phyloP scores from a whole-genome alignment of 257 asterid genomes.

The Solanum etuberosum region DNA sequence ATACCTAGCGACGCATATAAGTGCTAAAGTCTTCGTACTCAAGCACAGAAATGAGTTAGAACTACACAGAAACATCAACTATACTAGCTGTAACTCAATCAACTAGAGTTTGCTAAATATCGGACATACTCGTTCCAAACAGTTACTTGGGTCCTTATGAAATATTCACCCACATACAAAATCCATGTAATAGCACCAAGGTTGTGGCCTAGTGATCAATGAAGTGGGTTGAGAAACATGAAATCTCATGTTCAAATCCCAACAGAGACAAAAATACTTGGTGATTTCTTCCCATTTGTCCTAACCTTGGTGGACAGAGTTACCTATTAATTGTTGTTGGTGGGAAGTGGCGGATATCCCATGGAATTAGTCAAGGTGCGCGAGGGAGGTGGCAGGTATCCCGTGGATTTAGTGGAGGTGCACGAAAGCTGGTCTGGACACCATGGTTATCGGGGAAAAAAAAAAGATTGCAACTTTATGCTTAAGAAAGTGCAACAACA shows the following conservation, averaged over 20 bases:
- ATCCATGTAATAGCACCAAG: neutral
- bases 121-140: neutral
- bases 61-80: neutral
- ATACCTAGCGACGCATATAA: neutral
- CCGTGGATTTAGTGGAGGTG: neutral
- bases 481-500: neutral
- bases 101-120: neutral
- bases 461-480: neutral
- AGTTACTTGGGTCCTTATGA: neutral
- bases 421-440: neutral
- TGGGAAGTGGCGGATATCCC: neutral
- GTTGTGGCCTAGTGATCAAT: neutral
- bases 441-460: neutral
- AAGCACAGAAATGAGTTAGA: neutral
- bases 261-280: neutral
- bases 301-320: neutral
- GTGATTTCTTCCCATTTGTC: neutral
- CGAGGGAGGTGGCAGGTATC: neutral
- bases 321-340: neutral
- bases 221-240: neutral
- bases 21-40: neutral
- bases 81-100: neutral
- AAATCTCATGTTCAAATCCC: neutral
- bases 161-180: neutral
- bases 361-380: neutral